Evolutionary conservation across 495 filamentous ascomycete genomes (phyloP).

Genomic region (Podospora pseudopauciseta): DNA sequence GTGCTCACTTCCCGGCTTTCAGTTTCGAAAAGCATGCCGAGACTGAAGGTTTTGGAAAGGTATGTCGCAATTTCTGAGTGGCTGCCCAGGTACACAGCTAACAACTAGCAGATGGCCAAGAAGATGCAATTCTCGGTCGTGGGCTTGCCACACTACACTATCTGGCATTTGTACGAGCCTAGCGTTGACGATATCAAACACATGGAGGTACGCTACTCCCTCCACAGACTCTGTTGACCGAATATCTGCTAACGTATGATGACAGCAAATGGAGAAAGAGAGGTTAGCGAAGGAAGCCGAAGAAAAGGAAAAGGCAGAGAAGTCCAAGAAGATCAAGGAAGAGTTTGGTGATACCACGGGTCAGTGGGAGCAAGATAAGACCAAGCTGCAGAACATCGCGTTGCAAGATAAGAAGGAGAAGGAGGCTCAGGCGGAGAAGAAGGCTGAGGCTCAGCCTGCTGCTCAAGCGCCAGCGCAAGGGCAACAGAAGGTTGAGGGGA

Average conservation of each 20-base stretch:
- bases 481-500: conserved; percentile 12
- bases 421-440: conserved; percentile 16
- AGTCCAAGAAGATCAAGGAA: conserved; percentile 63
- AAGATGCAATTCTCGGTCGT: conserved; percentile 96
- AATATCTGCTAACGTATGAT: conserved; percentile 15
- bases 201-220: conserved; percentile 65
- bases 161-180: conserved; percentile 99
- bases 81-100: conserved; percentile 24
- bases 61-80: conserved; percentile 35
- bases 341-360: conserved; percentile 64
- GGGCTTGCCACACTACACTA: conserved; percentile 94
- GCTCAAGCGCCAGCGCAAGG: not conserved
- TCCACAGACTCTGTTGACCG: not conserved
- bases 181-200: conserved; percentile 94
- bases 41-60: conserved; percentile 98
- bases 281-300: conserved; percentile 66
- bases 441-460: conserved; percentile 13
- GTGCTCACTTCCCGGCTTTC: conserved; percentile 97
- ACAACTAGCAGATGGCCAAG: conserved; percentile 79
- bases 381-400: conserved; percentile 64
- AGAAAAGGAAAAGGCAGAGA: conserved; percentile 64
- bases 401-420: conserved; percentile 48
- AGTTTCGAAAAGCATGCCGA: conserved; percentile 99
- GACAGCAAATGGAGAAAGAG: conserved; percentile 81
- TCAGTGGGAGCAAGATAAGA: conserved; percentile 83